Conservation (phyloP, 257 asterid genomes). For the Solanum neorickii region DNA sequence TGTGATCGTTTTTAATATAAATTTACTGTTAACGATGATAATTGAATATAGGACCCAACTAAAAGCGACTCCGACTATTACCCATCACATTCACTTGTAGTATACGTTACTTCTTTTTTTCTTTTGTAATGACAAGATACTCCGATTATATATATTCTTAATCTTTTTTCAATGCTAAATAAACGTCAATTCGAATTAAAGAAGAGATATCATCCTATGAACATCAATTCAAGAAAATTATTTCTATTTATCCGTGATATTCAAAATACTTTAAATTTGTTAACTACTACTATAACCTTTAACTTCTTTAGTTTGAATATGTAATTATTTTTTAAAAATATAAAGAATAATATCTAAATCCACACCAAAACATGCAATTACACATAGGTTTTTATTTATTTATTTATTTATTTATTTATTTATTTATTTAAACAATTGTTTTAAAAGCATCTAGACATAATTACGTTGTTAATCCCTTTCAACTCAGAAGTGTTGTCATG, state of each 20-base stretch:
- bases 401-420: no score
- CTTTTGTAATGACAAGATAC: neutral
- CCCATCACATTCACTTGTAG: neutral
- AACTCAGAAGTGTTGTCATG: neutral
- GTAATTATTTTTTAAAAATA: no score
- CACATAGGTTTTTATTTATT: neutral
- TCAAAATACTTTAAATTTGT: no score
- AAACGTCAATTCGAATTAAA: neutral
- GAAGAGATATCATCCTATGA: neutral
- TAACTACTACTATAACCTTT: no score
- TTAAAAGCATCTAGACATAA: neutral
- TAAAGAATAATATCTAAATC: no score
- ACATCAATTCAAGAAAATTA: no score
- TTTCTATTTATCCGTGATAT: no score
- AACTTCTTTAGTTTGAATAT: neutral
- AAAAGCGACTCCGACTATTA: neutral
- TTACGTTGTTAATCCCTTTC: neutral
- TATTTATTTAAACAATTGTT: neutral
- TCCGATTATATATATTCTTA: neutral
- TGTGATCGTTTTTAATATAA: neutral
- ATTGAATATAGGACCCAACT: neutral
- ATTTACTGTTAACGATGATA: neutral
- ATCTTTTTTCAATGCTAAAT: neutral
- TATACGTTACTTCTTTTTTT: neutral
- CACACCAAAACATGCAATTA: neutral